These are phyloP conservation scores for Exophiala sp. DNA, from an alignment of 2,329 filamentous ascomycete species.

Conservation along the genomic window DNA sequence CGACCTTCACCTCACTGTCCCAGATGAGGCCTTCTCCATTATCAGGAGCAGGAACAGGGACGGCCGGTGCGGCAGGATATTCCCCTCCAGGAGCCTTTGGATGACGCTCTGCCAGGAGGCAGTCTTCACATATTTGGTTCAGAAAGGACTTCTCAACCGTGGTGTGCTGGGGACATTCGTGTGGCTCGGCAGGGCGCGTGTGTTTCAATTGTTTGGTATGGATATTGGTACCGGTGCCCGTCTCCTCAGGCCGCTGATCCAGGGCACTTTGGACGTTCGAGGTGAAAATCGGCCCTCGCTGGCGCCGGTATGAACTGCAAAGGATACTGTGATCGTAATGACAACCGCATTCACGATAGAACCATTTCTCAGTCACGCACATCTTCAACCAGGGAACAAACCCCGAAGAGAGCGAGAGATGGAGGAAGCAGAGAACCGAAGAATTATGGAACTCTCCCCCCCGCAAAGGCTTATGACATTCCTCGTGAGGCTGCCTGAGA, in stretches of 20 bases:
- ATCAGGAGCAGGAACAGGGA: not conserved
- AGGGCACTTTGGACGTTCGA: constrained; percentile 9
- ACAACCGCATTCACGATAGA: constrained; percentile 27
- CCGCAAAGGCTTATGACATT: constrained; percentile 13
- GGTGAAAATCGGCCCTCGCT: constrained; percentile 7
- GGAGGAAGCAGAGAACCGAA: not conserved
- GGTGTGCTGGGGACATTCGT: constrained; percentile 17
- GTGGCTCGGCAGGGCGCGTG: constrained; percentile 8
- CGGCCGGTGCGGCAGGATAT: not conserved
- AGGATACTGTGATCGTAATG: constrained; percentile 19
- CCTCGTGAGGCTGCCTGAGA: constrained; percentile 8
- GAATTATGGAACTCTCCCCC: constrained; percentile 1
- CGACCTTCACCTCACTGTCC: constrained; percentile 27
- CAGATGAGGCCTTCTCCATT: constrained; percentile 23
- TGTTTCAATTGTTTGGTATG: not conserved
- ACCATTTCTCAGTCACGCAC: constrained; percentile 28
- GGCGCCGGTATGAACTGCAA: constrained; percentile 12
- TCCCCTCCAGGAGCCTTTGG: not conserved
- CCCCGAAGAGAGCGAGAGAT: not conserved
- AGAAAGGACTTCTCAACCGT: constrained; percentile 24
- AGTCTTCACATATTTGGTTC: constrained; percentile 28
- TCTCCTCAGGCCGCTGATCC: constrained; percentile 12
- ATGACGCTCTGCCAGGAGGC: constrained; percentile 18
- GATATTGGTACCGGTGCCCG: not conserved
- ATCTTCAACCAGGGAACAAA: constrained; percentile 6